These are phyloP conservation scores for Blastobotrys aristatus DNA, from an alignment of 1,139 yeast species.

Conservation along the genomic window DNA sequence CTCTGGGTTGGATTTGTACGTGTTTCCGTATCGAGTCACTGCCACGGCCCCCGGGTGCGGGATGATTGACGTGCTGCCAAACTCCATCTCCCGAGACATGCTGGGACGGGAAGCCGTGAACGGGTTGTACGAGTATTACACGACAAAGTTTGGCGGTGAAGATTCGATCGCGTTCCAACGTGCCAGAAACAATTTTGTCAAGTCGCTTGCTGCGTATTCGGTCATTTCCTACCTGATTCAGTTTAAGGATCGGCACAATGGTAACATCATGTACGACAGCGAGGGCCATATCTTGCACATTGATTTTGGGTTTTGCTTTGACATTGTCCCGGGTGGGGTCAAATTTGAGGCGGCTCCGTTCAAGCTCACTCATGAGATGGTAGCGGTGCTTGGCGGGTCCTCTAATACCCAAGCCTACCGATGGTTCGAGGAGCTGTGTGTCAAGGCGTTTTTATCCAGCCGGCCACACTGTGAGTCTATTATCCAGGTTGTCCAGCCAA, in stretches of 20 bases:
- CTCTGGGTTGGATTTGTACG: slow-evolving; percentile 84
- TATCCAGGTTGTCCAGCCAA: slow-evolving; percentile 79
- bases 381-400: slow-evolving; percentile 88
- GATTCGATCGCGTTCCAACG: slow-evolving; percentile 82
- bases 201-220: slow-evolving; percentile 93
- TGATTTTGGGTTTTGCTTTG: slow-evolving; percentile 98
- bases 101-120: slow-evolving; percentile 98
- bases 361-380: slow-evolving; percentile 95
- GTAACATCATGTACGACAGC: slow-evolving; percentile 96
- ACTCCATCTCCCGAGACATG: slow-evolving; percentile 95
- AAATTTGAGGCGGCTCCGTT: slow-evolving; percentile 97
- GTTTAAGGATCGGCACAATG: slow-evolving; percentile 97
- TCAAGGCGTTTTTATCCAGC: slow-evolving; percentile 85
- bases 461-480: slow-evolving; percentile 88
- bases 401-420: slow-evolving; percentile 78
- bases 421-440: slow-evolving; percentile 94
- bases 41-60: slow-evolving; percentile 99
- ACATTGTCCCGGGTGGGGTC: slow-evolving; percentile 98
- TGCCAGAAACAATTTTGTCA: slow-evolving; percentile 88
- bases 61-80: slow-evolving; percentile 94
- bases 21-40: slow-evolving; percentile 90
- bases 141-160: slow-evolving; percentile 91
- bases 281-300: slow-evolving; percentile 93
- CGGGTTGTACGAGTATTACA: slow-evolving; percentile 89
- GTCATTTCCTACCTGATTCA: slow-evolving; percentile 88